A percentile compares a stretch with the other conserved stretches of the same genome.
phyloP scores from a whole-genome alignment of 768 basidiomycete genomes.

The Trametes punicea region DNA sequence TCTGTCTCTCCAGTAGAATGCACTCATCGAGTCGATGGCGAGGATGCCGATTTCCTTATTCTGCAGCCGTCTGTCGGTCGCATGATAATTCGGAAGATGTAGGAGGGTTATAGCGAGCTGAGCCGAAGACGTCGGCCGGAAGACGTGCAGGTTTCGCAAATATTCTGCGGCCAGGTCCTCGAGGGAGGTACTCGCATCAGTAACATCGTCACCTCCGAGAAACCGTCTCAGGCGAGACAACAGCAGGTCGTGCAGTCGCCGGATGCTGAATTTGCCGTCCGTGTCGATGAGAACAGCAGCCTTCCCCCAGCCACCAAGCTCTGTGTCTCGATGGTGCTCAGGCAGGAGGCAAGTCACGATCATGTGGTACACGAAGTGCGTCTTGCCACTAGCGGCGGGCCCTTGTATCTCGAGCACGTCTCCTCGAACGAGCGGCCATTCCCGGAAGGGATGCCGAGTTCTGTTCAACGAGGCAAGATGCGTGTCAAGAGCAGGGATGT shows the following conservation, averaged over 20 bases:
- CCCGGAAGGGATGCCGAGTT: conserved; percentile 11
- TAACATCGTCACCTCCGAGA: conserved; percentile 14
- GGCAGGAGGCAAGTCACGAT: conserved; percentile 60
- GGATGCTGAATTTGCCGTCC: conserved; percentile 60
- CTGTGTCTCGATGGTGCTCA: conserved; percentile 26
- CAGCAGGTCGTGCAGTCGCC: conserved; percentile 53
- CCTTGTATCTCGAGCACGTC: conserved; percentile 80
- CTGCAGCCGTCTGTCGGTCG: conserved; percentile 37
- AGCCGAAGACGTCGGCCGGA: conserved; percentile 60
- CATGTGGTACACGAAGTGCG: conserved; percentile 69
- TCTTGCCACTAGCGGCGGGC: conserved; percentile 70
- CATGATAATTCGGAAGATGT: conserved; percentile 54
- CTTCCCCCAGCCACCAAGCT: conserved; percentile 59
- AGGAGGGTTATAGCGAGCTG: conserved; percentile 69
- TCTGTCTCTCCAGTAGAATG: conserved; percentile 78
- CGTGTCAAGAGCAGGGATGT: conserved; percentile 35
- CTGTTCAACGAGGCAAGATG: conserved; percentile 22
- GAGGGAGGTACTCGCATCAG: conserved; percentile 1
- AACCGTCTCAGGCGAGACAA: conserved; percentile 39
- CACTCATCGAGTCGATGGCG: conserved; percentile 70
- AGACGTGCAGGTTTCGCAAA: conserved; percentile 61
- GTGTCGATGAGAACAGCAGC: conserved; percentile 68
- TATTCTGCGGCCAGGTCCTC: conserved; percentile 36
- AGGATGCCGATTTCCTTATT: conserved; percentile 60
- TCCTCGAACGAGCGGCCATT: conserved; percentile 43